Conservation (phyloP, 78 protist species). For the Dictyostelium firmibasis region DNA sequence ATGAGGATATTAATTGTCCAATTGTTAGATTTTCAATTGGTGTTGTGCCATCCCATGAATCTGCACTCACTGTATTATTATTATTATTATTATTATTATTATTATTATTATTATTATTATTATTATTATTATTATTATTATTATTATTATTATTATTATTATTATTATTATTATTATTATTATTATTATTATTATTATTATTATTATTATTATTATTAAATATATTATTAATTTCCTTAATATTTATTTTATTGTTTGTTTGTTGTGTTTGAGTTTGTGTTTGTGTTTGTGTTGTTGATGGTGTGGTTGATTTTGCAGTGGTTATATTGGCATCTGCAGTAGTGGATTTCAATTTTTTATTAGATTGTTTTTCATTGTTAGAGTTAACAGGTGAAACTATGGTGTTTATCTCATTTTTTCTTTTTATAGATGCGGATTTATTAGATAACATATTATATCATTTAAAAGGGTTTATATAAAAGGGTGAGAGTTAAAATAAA, state of each 20-base stretch:
- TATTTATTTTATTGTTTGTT: background rate
- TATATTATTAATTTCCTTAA: background rate
- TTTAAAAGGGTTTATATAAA: background rate
- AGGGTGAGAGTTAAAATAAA: too few relatives aligned
- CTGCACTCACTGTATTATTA: background rate
- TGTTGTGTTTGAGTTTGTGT: background rate
- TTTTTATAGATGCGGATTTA: background rate
- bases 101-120: background rate
- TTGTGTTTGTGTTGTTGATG: background rate
- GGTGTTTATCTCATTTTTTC: background rate
- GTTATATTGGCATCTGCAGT: background rate
- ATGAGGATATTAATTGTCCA: constrained; percentile 33
- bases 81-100: background rate
- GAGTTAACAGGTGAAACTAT: background rate
- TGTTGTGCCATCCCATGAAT: constrained; percentile 29
- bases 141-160: background rate
- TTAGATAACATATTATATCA: background rate
- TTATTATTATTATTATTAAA: background rate
- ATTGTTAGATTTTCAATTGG: constrained; percentile 40
- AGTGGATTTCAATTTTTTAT: background rate
- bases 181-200: background rate
- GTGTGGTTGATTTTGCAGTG: background rate
- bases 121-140: background rate
- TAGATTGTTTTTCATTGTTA: background rate
- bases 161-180: background rate